phyloP scores from a whole-genome alignment of 768 basidiomycete genomes.

The Lactarius akahatsu region DNA sequence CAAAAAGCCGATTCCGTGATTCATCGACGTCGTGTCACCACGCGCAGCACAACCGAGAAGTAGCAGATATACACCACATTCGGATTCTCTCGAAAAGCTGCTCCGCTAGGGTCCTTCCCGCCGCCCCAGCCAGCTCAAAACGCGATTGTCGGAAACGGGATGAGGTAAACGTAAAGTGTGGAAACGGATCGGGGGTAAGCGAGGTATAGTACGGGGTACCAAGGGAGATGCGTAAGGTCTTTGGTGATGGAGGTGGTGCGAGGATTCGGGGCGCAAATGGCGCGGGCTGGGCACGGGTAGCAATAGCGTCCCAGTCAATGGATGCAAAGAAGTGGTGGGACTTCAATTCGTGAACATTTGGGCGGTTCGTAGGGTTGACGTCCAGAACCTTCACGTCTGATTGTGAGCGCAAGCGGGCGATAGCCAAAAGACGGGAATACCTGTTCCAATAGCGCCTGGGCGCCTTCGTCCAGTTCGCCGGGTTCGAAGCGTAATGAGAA shows the following conservation, averaged over 20 bases:
- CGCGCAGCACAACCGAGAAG: constrained; percentile 16
- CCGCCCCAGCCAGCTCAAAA: background rate
- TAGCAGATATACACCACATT: constrained; percentile 8
- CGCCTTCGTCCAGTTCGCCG: constrained; percentile 27
- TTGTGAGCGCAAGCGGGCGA: background rate
- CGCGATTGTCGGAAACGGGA: constrained; percentile 2
- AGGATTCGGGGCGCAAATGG: constrained; percentile 19
- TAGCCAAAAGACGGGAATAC: background rate
- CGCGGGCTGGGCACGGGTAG: constrained; percentile 14
- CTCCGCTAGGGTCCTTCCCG: background rate
- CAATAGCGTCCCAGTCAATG: constrained; percentile 24
- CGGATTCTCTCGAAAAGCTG: constrained; percentile 4
- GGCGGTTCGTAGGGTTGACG: constrained; percentile 21
- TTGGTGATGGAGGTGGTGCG: constrained; percentile 12
- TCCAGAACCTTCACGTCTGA: constrained; percentile 14
- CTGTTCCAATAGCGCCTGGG: constrained; percentile 19
- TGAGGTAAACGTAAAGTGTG: constrained; percentile 20
- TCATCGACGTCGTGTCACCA: background rate
- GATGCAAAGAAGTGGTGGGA: constrained; percentile 26
- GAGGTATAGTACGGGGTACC: constrained; percentile 23
- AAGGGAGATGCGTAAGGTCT: constrained; percentile 21
- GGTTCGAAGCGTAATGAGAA: constrained; percentile 12
- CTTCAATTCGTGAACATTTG: constrained; percentile 23
- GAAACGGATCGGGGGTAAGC: constrained; percentile 11
- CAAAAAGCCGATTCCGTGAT: background rate